Evolutionary conservation across 345 rosid species (phyloP), one percentile per base, ranked within the genome.

Genomic region (Moricandia arvensis): DNA sequence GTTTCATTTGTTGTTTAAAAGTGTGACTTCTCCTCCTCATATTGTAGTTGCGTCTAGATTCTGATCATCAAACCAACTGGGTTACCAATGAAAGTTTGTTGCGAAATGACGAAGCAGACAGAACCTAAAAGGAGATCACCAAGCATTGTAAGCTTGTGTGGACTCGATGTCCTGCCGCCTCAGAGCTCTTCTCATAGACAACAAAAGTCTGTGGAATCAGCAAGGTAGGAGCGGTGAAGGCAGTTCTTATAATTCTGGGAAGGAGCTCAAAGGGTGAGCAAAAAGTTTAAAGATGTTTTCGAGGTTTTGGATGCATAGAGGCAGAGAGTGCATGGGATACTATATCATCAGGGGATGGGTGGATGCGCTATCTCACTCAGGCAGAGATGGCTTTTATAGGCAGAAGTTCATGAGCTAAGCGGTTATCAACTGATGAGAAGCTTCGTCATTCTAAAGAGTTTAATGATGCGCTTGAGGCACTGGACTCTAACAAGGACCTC

Each of bases 201-300:
- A 13, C 86, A 75, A 59, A 85, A 84, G 76, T 66, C 78, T 34
- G 24, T 31, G 1, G 89, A 81, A 76, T 72, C 73, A 61, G 49
- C 81, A 72, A 51, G 77, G 59, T n/a, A 75, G 72, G 71, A 58
- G 61, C 51, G 71, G 77, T 67, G 85, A 81, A 80, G 83, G 75
- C 57, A 76, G 69, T 59, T 35, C 84, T 9, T 79, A 81, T 12
- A 78, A 79, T 37, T 51, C 83, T 86, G 12, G 80, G 86, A 77
- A 91, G 82, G 72, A 85, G 84, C 80, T 91, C 93, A 11, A 89
- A 81, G 81, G 90, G 84, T 51, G 93, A 91, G 64, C 87, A 88
- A 57, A 57, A 97, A 93, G 71, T 96, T 91, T 70, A 96, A 96
- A 82, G 99, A 96, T 83, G 99, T 96, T 34, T 93, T 82, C 62